These are phyloP conservation scores for Yarrowia divulgata DNA, from an alignment of 805 yeast species.

Conservation along the genomic window DNA sequence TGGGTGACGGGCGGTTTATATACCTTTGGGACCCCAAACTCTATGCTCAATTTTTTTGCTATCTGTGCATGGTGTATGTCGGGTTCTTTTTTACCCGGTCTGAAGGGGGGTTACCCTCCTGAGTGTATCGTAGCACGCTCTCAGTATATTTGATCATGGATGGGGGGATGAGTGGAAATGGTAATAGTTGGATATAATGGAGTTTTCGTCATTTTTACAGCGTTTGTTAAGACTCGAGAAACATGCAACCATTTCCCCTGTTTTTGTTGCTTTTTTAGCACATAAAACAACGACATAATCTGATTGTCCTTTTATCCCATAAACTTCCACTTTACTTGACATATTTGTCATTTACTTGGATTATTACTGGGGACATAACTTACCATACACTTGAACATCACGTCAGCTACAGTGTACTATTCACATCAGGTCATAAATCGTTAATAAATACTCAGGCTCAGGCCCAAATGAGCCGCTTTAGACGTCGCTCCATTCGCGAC, in stretches of 20 bases:
- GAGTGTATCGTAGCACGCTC: neutral
- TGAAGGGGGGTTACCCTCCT: neutral
- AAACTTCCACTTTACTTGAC: neutral
- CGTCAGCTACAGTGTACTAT: no score
- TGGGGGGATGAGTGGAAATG: no score
- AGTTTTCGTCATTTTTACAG: no score
- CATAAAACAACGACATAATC: no score
- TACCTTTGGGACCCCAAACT: neutral
- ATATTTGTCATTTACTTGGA: no score
- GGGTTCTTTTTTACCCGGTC: no score
- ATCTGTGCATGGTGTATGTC: slow-evolving; percentile 17
- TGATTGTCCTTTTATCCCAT: neutral
- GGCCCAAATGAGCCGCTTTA: slow-evolving; percentile 31
- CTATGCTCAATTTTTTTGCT: slow-evolving; percentile 10
- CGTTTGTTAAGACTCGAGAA: no score
- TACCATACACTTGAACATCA: no score
- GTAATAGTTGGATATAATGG: no score
- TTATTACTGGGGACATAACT: neutral
- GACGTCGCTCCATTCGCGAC: slow-evolving; percentile 20
- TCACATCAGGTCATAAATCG: neutral
- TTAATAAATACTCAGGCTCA: slow-evolving; percentile 7
- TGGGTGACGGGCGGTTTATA: slow-evolving; percentile 26
- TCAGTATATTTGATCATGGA: neutral
- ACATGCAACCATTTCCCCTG: no score
- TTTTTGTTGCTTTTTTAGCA: no score